Evolutionary conservation across 1,284 basidiomycete species (phyloP).

Genomic region (Papiliotrema fonsecae): DNA sequence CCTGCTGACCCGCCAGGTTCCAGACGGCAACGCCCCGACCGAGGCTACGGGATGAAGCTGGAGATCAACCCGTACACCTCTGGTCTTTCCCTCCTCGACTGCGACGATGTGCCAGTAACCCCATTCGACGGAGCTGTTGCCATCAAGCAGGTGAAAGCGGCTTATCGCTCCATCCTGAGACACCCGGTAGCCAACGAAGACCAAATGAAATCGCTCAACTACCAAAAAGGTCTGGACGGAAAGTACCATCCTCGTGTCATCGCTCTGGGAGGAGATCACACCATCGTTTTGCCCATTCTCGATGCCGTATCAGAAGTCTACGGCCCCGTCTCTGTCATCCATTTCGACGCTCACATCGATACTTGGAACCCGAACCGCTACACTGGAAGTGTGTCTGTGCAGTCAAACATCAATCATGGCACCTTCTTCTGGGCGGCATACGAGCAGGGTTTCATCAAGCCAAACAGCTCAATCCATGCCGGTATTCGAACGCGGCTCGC

Average conservation of each 20-base stretch:
- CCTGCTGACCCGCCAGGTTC: conserved; percentile 15
- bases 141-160: conserved; percentile 47
- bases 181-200: conserved; percentile 22
- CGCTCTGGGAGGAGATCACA: conserved; percentile 50
- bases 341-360: conserved; percentile 51
- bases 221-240: conserved; percentile 35
- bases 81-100: conserved; percentile 41
- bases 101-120: conserved; percentile 46
- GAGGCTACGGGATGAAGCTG: conserved; percentile 29
- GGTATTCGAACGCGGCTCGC: conserved; percentile 41
- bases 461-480: conserved; percentile 58
- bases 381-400: conserved; percentile 24
- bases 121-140: conserved; percentile 49
- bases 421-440: conserved; percentile 50
- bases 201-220: conserved; percentile 18
- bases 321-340: conserved; percentile 47
- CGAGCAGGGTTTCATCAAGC: conserved; percentile 45
- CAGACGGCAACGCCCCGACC: conserved; percentile 27
- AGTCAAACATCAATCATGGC: conserved; percentile 33
- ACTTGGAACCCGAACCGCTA: conserved; percentile 48
- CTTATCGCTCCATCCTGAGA: conserved; percentile 30
- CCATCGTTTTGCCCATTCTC: conserved; percentile 50
- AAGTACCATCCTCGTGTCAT: conserved; percentile 47
- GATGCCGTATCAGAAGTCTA: conserved; percentile 45
- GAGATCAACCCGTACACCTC: conserved; percentile 31